Evolutionary conservation across 2,329 filamentous ascomycete genomes (phyloP).

Genomic region (Fusarium sp.): DNA sequence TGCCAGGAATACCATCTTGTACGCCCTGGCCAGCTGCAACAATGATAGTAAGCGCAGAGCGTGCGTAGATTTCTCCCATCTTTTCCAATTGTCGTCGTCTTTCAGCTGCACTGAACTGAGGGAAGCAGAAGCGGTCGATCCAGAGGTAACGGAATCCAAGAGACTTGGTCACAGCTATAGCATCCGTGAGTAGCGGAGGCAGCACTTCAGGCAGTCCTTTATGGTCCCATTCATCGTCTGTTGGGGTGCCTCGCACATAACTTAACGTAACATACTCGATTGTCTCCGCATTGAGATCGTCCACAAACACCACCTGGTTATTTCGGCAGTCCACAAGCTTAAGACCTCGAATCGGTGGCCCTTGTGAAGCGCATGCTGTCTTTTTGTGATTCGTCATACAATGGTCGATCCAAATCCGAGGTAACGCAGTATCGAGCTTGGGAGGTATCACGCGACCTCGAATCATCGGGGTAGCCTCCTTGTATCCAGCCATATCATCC

Average conservation of each 20-base stretch:
- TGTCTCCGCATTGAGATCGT: slow-evolving; percentile 40
- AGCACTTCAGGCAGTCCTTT: slow-evolving; percentile 42
- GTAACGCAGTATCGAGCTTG: slow-evolving; percentile 47
- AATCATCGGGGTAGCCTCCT: slow-evolving; percentile 38
- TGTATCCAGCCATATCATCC: slow-evolving; percentile 40
- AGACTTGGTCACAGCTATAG: slow-evolving; percentile 47
- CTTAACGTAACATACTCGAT: slow-evolving; percentile 52
- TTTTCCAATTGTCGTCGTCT: slow-evolving; percentile 46
- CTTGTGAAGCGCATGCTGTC: slow-evolving; percentile 36
- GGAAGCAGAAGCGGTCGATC: slow-evolving; percentile 53
- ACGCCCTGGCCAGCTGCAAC: slow-evolving; percentile 49
- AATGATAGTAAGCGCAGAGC: slow-evolving; percentile 51
- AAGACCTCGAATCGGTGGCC: slow-evolving; percentile 43
- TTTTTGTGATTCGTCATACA: slow-evolving; percentile 48
- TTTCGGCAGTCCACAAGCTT: slow-evolving; percentile 50
- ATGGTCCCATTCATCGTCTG: slow-evolving; percentile 34
- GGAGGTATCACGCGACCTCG: slow-evolving; percentile 49
- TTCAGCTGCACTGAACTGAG: slow-evolving; percentile 44
- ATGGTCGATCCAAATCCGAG: slow-evolving; percentile 51
- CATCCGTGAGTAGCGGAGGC: slow-evolving; percentile 49
- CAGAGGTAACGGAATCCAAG: slow-evolving; percentile 54
- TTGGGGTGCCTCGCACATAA: slow-evolving; percentile 48
- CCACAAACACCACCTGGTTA: slow-evolving; percentile 46
- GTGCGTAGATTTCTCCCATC: slow-evolving; percentile 51
- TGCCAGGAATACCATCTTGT: slow-evolving; percentile 50